These are phyloP conservation scores for Phaeosphaeria sp. DNA, from an alignment of 2,329 filamentous ascomycete species.

Conservation along the genomic window DNA sequence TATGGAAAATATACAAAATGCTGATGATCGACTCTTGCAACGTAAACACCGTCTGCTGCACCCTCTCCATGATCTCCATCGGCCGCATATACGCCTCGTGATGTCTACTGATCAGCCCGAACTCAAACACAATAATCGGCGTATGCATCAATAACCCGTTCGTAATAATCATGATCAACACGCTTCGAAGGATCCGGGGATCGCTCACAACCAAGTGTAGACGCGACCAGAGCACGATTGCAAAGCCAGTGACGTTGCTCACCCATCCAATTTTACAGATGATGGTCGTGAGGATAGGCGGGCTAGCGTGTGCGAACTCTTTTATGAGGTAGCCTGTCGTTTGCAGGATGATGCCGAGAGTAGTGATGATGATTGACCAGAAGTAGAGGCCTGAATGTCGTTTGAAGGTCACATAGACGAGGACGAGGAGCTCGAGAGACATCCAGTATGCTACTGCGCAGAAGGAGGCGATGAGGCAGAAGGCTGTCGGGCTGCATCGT, in stretches of 20 bases:
- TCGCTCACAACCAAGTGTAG: constrained; percentile 63
- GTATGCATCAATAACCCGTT: constrained; percentile 60
- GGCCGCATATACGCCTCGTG: constrained; percentile 8
- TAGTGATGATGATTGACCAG: constrained; percentile 52
- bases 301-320: constrained; percentile 37
- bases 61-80: constrained; percentile 23
- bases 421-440: constrained; percentile 49
- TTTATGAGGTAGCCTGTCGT: constrained; percentile 52
- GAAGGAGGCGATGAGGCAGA: constrained; percentile 14
- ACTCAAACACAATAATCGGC: constrained; percentile 53
- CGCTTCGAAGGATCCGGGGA: constrained; percentile 50
- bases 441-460: constrained; percentile 34
- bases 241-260: constrained; percentile 65
- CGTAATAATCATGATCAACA: constrained; percentile 62
- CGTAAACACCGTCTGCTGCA: constrained; percentile 47
- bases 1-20: constrained; percentile 58
- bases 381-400: constrained; percentile 53
- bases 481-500: constrained; percentile 6
- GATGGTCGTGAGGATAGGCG: constrained; percentile 5
- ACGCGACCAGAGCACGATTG: constrained; percentile 65
- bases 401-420: constrained; percentile 54
- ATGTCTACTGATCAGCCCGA: constrained; percentile 3
- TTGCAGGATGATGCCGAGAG: constrained; percentile 49
- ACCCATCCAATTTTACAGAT: constrained; percentile 60
- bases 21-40: constrained; percentile 38